Evolutionary conservation across 2,329 filamentous ascomycete genomes (phyloP), one percentile per base, ranked within the genome.

Genomic region (Fusarium gaditjirri): DNA sequence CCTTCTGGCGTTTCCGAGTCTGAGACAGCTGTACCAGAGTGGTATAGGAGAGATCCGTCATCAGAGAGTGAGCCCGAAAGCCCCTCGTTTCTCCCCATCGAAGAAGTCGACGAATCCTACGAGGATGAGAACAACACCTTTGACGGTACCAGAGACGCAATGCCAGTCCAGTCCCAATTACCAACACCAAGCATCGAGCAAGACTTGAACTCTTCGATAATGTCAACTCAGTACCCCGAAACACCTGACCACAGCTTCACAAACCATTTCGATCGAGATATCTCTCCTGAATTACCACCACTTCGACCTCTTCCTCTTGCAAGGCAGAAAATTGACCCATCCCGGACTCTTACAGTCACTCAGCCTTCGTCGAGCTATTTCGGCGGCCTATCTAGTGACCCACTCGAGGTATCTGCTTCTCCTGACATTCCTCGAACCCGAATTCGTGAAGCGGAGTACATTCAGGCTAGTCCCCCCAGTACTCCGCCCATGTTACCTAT

Each of bases 401-500:
- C 77, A 2, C 81, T 82, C 1, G 85, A 87, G 49, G 77, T 83
- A 2, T 87, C 85, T 12, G 80, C 80, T 3, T 87, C 85, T 10
- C 85, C 85, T 4, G 75, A 73, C 41, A 59, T 81, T 11, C 74
- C 74, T 38, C 76, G 68, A 41, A 69, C 62, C 33, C 79, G 79
- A 27, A 70, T 82, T 36, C 80, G 75, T 14, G 76, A 82, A 61
- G 71, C 79, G 17, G 68, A 77, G 27, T 76, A 84, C 79, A 59
- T 82, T 71, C 81, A 81, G 43, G 79, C 82, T 23, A 87, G 85
- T 66, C 84, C 84, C 8, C 84, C 86, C 5, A 87, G 84, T 76
- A 88, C 87, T 9, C 86, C 86, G 8, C 85, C 84, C 2, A 60
- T 78, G 46, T 70, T 63, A 3, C 42, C 67, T 17, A 56, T 43